A percentile compares a stretch with the other conserved stretches of the same genome.
Evolutionary conservation across 768 basidiomycete genomes (phyloP).

Genomic region (Exidia glandulosa): DNA sequence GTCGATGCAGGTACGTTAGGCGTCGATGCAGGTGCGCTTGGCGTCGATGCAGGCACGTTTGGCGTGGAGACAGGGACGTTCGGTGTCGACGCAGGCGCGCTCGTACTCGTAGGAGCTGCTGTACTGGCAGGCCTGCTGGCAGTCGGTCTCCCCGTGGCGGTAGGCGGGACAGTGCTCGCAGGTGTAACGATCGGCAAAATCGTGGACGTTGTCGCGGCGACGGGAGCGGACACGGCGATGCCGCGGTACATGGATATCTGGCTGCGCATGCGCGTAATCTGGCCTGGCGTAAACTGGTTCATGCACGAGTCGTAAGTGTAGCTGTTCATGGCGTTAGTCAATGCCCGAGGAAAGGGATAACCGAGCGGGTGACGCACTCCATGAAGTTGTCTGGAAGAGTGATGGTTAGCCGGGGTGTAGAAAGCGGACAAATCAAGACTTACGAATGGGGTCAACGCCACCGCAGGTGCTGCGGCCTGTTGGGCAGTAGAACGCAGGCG

Average conservation of each 20-base stretch:
- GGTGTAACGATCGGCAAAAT: too few relatives aligned
- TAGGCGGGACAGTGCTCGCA: too few relatives aligned
- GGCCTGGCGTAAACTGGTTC: constrained; percentile 10
- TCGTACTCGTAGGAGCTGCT: too few relatives aligned
- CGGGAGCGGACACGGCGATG: too few relatives aligned
- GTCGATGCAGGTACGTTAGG: too few relatives aligned
- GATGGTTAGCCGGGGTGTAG: neutral
- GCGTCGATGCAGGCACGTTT: too few relatives aligned
- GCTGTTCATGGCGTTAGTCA: neutral
- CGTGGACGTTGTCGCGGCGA: too few relatives aligned
- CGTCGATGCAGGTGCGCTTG: too few relatives aligned
- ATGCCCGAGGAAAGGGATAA: constrained; percentile 7
- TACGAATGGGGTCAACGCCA: constrained; percentile 7
- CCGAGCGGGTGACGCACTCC: neutral
- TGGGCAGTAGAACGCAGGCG: constrained; percentile 31
- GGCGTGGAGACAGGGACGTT: too few relatives aligned
- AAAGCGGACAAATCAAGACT: constrained; percentile 4
- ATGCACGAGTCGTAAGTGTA: constrained; percentile 8
- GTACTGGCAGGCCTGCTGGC: too few relatives aligned
- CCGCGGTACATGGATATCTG: constrained; percentile 1
- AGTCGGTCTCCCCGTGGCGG: too few relatives aligned
- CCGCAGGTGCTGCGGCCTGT: constrained; percentile 14
- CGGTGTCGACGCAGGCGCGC: too few relatives aligned
- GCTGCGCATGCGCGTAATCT: constrained; percentile 2
- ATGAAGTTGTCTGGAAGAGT: neutral